Base-by-base conservation (phyloP, 257 asterid genomes). In the Forsythia suspensa region DNA sequence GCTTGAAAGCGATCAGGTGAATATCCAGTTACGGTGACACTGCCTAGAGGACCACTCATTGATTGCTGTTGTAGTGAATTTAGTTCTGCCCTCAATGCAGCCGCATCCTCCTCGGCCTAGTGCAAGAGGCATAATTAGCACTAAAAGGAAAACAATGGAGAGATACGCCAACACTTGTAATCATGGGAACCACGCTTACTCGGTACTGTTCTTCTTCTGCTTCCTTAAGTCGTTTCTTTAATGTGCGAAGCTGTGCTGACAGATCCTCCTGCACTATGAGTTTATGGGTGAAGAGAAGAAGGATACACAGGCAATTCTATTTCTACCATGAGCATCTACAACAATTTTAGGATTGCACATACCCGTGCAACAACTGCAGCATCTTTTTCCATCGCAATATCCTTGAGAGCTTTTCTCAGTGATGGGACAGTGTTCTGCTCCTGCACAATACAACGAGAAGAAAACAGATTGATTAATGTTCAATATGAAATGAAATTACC, bases 301-400 rank as follows among this genome's bases (percentile, higher is more conserved):
- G 46, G 74, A 71, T 13, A 55, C 66, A 57, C 16, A 36, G 40
- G 69, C 41, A 16, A 79, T 29, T 41, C 59, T 24, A 44, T 44
- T 29, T 41, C 59, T 24, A 44, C 52, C 24, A 61, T 36, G n/a
- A 61, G 57, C 24, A 84, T 74, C 73, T 59, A 82, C 59, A 21
- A 18, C n/a, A 76, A 67, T 66, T 42, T 37, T 41, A 73, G 37
- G 79, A 75, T 77, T 77, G 71, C 63, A 74, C 11, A 41, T 84
- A 96, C 99, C 90, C 97, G 91, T 75, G 97, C 91, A 89, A 96
- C 98, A 82, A 96, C 97, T 80, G 99, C 99, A 65, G 99, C 99
- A 91, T 96, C 99, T 74, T 96, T 96, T 89, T 96, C 99, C 96
- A 93, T 94, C 4, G 98, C 99, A 79, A 96, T 96, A 83, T 96